phyloP scores from a whole-genome alignment of 73 alveolate genomes.

The Stentor roeselii region DNA sequence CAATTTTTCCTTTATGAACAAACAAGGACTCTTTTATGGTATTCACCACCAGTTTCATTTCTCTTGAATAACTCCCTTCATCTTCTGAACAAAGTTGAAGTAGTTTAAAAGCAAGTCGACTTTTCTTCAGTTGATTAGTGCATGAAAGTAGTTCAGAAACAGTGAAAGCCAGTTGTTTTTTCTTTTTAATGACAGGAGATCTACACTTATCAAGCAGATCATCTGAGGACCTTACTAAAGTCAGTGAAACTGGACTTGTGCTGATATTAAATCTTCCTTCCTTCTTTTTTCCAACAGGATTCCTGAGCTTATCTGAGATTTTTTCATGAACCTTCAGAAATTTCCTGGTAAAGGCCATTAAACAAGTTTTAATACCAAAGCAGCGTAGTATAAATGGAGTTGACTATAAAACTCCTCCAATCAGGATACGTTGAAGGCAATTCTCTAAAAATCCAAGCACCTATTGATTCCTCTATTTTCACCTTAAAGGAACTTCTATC shows the following conservation, averaged over 20 bases:
- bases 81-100: background rate
- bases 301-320: too few species aligned
- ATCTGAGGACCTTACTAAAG: background rate
- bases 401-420: constrained; percentile 19
- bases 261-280: too few species aligned
- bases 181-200: background rate
- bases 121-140: background rate
- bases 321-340: too few species aligned
- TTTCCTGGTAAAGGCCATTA: too few species aligned
- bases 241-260: background rate
- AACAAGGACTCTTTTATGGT: too few species aligned
- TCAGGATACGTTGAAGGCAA: background rate
- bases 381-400: background rate
- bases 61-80: background rate
- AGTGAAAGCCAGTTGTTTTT: background rate
- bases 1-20: background rate
- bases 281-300: too few species aligned
- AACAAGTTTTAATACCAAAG: too few species aligned
- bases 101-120: background rate
- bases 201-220: background rate
- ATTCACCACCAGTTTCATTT: background rate
- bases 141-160: background rate
- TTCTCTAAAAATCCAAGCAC: background rate
- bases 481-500: background rate
- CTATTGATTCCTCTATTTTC: background rate